Percentiles rank a stretch among this genome's conserved stretches.
Conservation (phyloP, 768 basidiomycete genomes). For the Kwoniella botswanensis region DNA sequence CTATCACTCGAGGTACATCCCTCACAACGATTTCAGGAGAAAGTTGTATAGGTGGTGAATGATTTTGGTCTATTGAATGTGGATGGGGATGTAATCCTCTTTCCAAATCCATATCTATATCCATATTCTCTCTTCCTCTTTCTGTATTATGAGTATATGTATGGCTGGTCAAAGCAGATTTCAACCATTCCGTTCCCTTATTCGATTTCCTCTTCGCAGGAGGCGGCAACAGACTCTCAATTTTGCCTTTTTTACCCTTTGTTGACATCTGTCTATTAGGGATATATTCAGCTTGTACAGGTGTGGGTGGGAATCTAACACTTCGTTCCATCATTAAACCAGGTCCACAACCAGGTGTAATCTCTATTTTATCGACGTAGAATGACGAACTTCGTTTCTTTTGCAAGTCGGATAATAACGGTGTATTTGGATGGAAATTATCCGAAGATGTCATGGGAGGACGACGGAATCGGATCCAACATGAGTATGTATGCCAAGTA, state of each 20-base stretch:
- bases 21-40: not conserved
- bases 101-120: not conserved
- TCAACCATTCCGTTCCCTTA: not conserved
- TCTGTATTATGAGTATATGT: not conserved
- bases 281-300: slow-evolving; percentile 1
- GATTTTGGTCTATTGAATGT: slow-evolving; percentile 1
- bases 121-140: not conserved
- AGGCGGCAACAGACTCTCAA: slow-evolving; percentile 13
- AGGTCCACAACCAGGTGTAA: not conserved
- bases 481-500: not conserved
- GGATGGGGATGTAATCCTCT: slow-evolving; percentile 10
- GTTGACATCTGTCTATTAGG: slow-evolving; percentile 1
- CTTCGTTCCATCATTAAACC: not conserved
- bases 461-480: slow-evolving; percentile 1
- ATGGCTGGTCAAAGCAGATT: not conserved
- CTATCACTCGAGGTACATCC: not conserved
- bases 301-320: slow-evolving; percentile 13
- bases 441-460: not conserved
- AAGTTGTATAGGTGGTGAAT: slow-evolving; percentile 1
- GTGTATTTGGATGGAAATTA: not conserved
- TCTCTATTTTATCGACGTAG: not conserved
- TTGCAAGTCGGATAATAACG: not conserved
- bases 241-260: not conserved
- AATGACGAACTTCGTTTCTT: not conserved
- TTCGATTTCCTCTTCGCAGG: not conserved